Evolutionary conservation across 495 filamentous ascomycete species (phyloP).

Genomic region (Lophiotrema nucula): DNA sequence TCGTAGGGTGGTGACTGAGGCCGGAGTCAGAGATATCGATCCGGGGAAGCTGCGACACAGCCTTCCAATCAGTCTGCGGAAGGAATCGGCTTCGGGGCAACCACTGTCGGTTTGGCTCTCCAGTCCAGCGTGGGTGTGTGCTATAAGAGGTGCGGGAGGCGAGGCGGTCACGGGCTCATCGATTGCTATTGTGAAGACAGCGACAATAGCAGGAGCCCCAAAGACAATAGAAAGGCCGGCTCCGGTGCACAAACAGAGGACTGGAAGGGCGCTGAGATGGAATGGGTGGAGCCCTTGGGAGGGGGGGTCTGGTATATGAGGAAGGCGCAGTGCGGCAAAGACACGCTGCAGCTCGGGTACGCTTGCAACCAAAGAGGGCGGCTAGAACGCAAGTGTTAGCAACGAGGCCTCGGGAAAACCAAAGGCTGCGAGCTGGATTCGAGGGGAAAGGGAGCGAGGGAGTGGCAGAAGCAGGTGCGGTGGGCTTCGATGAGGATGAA

Average conservation of each 20-base stretch:
- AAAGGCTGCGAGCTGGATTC: too few relatives aligned
- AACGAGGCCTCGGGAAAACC: conserved; percentile 31
- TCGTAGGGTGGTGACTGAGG: conserved; percentile 20
- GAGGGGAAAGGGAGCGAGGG: neutral
- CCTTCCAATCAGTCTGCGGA: conserved; percentile 23
- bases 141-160: neutral
- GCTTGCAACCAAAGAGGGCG: conserved; percentile 25
- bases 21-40: conserved; percentile 18
- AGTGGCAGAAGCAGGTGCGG: neutral
- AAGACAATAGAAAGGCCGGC: neutral
- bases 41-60: conserved; percentile 24
- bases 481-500: conserved; percentile 12
- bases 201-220: neutral
- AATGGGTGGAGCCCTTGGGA: neutral
- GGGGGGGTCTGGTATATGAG: conserved; percentile 28
- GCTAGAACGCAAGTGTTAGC: conserved; percentile 15
- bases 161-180: conserved; percentile 12
- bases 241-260: neutral
- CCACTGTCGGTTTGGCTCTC: conserved; percentile 1
- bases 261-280: conserved; percentile 19
- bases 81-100: neutral
- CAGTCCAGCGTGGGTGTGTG: neutral
- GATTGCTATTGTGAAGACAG: neutral
- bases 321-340: conserved; percentile 21
- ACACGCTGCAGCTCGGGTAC: conserved; percentile 1